These are phyloP conservation scores for Daedaleopsis nitida DNA, from an alignment of 768 basidiomycete genomes.

Conservation along the genomic window DNA sequence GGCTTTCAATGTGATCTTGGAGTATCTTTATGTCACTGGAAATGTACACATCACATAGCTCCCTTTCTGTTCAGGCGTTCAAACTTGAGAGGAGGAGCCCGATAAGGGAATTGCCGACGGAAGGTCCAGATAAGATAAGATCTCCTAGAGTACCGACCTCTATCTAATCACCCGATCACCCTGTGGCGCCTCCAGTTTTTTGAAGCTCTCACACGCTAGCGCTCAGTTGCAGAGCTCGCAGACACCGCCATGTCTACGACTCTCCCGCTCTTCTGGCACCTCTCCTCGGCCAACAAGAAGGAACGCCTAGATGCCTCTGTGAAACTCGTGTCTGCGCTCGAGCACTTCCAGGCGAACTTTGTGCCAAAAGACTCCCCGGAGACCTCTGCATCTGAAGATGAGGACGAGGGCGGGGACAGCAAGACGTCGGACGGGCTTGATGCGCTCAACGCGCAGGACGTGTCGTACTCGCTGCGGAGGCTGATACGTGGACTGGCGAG, in stretches of 20 bases:
- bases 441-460: constrained; percentile 81
- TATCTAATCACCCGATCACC: constrained; percentile 15
- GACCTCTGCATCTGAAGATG: constrained; percentile 36
- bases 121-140: constrained; percentile 7
- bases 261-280: constrained; percentile 91
- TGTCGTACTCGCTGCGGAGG: constrained; percentile 87
- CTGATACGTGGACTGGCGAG: constrained; percentile 88
- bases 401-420: constrained; percentile 46
- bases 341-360: constrained; percentile 80
- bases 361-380: constrained; percentile 43
- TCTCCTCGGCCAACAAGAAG: constrained; percentile 79
- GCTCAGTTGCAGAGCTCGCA: background rate
- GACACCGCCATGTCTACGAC: constrained; percentile 70
- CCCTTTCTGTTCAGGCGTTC: too few species aligned
- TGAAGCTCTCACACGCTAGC: background rate
- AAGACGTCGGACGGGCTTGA: constrained; percentile 59
- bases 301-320: constrained; percentile 85
- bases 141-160: background rate
- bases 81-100: too few species aligned
- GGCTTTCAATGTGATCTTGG: too few species aligned
- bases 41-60: too few species aligned
- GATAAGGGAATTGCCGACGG: too few species aligned
- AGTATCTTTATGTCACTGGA: too few species aligned
- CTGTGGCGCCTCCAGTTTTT: constrained; percentile 2
- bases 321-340: constrained; percentile 77